A percentile compares a stretch with the other conserved stretches of the same genome.
phyloP scores from a whole-genome alignment of 2,329 filamentous ascomycete genomes.

The Sordariomycetes sp. region DNA sequence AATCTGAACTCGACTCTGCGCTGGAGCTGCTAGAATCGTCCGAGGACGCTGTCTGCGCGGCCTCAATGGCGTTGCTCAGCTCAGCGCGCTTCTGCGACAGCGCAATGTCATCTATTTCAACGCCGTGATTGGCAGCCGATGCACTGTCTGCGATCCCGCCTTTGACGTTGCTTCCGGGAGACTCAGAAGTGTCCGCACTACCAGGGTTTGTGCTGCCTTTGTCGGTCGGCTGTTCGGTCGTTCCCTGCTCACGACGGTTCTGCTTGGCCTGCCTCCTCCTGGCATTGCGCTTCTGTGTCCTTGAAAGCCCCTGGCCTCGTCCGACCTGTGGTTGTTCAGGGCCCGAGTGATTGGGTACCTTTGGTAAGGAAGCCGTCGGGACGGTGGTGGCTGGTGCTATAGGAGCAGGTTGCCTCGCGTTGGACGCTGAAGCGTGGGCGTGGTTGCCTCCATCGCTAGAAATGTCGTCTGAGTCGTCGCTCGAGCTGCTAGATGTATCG shows the following conservation, averaged over 20 bases:
- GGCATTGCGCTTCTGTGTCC: slow-evolving; percentile 42
- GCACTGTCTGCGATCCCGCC: neutral
- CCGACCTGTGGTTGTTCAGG: slow-evolving; percentile 10
- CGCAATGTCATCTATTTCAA: neutral
- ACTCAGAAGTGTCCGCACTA: neutral
- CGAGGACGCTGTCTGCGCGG: neutral
- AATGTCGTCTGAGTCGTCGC: slow-evolving; percentile 11
- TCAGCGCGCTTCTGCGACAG: neutral
- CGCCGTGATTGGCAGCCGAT: neutral
- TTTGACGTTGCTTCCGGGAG: too few relatives aligned
- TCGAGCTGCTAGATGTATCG: slow-evolving; percentile 9
- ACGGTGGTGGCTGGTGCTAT: too few relatives aligned
- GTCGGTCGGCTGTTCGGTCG: too few relatives aligned
- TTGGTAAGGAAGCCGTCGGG: too few relatives aligned
- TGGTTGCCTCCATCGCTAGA: too few relatives aligned
- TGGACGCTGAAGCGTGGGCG: too few relatives aligned
- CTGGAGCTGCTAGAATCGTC: too few relatives aligned
- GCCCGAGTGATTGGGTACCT: too few relatives aligned
- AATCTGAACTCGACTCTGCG: too few relatives aligned
- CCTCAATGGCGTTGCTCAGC: neutral
- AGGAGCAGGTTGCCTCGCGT: too few relatives aligned
- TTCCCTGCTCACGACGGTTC: too few relatives aligned
- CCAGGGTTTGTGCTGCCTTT: neutral
- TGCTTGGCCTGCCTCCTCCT: slow-evolving; percentile 31
- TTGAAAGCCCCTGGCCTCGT: slow-evolving; percentile 26